phyloP scores from a whole-genome alignment of 257 asterid genomes.

The Gentiana macrophylla region DNA sequence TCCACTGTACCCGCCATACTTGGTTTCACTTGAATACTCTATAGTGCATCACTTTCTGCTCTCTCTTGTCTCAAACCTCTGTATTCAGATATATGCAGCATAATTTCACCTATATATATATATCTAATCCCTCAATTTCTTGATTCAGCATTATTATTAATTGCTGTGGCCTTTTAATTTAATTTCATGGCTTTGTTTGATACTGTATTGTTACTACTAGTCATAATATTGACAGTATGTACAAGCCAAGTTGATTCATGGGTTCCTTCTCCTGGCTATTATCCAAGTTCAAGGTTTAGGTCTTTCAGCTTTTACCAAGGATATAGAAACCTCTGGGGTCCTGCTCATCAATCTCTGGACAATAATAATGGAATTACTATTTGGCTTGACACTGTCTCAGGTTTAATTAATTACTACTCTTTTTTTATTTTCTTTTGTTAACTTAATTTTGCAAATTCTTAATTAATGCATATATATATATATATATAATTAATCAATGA shows the following conservation, averaged over 20 bases:
- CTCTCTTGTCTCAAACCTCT: conserved; percentile 25
- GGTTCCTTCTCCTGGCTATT: conserved; percentile 80
- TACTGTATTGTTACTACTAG: conserved; percentile 8
- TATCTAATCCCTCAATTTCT: neutral
- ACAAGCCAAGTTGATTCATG: conserved; percentile 36
- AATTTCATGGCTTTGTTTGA: conserved; percentile 25
- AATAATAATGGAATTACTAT: conserved; percentile 51
- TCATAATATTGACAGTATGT: conserved; percentile 7
- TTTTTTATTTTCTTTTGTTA: neutral
- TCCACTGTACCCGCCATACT: no score
- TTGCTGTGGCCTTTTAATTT: neutral
- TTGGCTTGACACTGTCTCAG: conserved; percentile 84
- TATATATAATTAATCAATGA: no score
- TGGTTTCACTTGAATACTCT: no score
- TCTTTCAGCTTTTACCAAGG: conserved; percentile 57
- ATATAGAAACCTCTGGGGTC: conserved; percentile 65
- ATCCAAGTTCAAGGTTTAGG: conserved; percentile 55
- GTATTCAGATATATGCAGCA: conserved; percentile 23
- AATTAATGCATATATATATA: neutral
- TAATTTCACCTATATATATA: neutral
- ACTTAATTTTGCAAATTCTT: neutral
- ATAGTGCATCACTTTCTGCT: conserved; percentile 17
- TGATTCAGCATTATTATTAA: neutral
- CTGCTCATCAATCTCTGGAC: conserved; percentile 49
- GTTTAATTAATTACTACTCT: conserved; percentile 14